These are phyloP conservation scores for Caulochytrium protostelioides DNA, from an alignment of 371 early-diverging fungal genomes.

Conservation along the genomic window DNA sequence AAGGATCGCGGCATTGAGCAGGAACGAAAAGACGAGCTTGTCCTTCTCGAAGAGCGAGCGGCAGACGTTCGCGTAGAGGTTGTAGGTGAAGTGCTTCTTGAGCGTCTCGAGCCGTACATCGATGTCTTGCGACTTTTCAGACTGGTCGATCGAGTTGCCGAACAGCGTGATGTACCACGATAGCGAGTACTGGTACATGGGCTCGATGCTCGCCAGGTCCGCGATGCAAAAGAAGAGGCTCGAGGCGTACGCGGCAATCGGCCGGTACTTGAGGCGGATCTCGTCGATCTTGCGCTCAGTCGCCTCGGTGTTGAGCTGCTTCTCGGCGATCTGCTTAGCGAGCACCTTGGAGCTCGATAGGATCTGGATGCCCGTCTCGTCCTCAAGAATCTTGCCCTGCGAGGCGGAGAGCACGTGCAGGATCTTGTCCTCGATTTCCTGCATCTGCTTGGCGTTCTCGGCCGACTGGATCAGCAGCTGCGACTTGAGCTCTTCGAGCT, in stretches of 20 bases:
- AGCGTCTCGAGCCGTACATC: slow-evolving; percentile 13
- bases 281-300: slow-evolving; percentile 30
- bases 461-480: slow-evolving; percentile 28
- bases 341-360: slow-evolving; percentile 28
- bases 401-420: slow-evolving; percentile 25
- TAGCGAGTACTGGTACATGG: slow-evolving; percentile 33
- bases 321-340: slow-evolving; percentile 26
- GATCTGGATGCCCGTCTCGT: slow-evolving; percentile 31
- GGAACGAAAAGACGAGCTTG: slow-evolving; percentile 29
- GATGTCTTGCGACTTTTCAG: slow-evolving; percentile 24
- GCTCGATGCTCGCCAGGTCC: slow-evolving; percentile 29
- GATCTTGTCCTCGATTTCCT: slow-evolving; percentile 30
- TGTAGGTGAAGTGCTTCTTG: slow-evolving; percentile 19
- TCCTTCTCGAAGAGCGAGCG: slow-evolving; percentile 32
- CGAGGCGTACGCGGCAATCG: slow-evolving; percentile 24
- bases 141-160: slow-evolving; percentile 20
- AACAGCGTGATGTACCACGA: slow-evolving; percentile 31
- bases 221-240: slow-evolving; percentile 30
- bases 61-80: slow-evolving; percentile 27
- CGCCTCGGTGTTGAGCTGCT: slow-evolving; percentile 25
- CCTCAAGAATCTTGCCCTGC: slow-evolving; percentile 30
- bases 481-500: slow-evolving; percentile 29
- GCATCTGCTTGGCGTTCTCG: slow-evolving; percentile 26
- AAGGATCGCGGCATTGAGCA: slow-evolving; percentile 20
- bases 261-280: slow-evolving; percentile 26